These are phyloP conservation scores for Solanum sitiens DNA, from an alignment of 257 asterid species.

Conservation along the genomic window DNA sequence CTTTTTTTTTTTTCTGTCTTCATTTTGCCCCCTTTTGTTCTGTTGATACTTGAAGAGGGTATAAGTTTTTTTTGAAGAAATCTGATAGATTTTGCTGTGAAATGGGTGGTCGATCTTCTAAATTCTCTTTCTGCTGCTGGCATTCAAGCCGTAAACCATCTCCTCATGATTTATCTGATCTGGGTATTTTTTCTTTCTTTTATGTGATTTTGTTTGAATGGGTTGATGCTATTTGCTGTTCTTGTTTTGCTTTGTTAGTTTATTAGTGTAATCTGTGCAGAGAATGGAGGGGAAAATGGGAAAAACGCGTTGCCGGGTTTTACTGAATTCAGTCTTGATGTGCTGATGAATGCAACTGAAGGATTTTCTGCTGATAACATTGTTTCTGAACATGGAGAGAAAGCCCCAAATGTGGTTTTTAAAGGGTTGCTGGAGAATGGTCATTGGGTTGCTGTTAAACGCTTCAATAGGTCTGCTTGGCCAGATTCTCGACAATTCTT, in stretches of 20 bases:
- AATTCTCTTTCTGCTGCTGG: conserved; percentile 30
- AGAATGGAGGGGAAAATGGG: conserved; percentile 25
- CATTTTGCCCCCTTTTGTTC: background rate
- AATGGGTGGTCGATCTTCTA: conserved; percentile 43
- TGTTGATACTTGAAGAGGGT: background rate
- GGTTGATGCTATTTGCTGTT: background rate
- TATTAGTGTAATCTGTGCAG: conserved; percentile 1
- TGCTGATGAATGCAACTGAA: conserved; percentile 22
- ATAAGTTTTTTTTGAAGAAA: background rate
- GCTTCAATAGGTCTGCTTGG: conserved; percentile 37
- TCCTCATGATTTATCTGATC: conserved; percentile 20
- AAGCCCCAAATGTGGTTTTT: conserved; percentile 44
- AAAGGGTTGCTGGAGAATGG: conserved; percentile 23
- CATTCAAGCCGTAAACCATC: conserved; percentile 26
- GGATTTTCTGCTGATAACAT: conserved; percentile 30
- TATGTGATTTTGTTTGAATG: background rate
- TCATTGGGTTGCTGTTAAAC: conserved; percentile 33
- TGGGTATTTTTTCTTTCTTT: conserved; percentile 5
- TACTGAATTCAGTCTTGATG: conserved; percentile 27
- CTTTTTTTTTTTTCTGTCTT: background rate
- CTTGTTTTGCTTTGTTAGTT: background rate
- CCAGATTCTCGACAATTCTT: conserved; percentile 42
- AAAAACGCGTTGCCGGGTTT: conserved; percentile 19
- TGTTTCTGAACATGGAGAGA: conserved; percentile 46
- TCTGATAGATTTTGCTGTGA: background rate